These are phyloP conservation scores for Clonostachys chloroleuca DNA, from an alignment of 2,329 filamentous ascomycete species.

Conservation along the genomic window DNA sequence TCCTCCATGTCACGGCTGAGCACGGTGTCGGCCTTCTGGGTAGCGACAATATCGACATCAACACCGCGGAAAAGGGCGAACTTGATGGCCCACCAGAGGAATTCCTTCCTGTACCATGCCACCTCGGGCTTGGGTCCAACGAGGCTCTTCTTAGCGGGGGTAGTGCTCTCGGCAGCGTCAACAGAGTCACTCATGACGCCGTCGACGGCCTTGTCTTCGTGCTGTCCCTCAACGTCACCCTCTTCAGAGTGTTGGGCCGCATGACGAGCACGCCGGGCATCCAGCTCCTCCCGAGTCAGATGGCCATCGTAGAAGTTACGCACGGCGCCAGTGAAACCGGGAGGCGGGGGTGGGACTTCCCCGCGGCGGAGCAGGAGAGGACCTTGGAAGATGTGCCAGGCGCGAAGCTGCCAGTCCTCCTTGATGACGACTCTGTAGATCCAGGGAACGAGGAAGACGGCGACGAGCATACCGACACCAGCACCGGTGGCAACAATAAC, in stretches of 20 bases:
- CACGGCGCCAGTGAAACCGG: slow-evolving; percentile 31
- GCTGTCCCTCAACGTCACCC: slow-evolving; percentile 15
- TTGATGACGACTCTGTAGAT: slow-evolving; percentile 53
- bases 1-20: slow-evolving; percentile 34
- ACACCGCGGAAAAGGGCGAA: slow-evolving; percentile 38
- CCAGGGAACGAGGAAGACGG: slow-evolving; percentile 53
- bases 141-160: slow-evolving; percentile 19
- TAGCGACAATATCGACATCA: slow-evolving; percentile 39
- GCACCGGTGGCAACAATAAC: slow-evolving; percentile 49
- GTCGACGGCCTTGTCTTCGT: slow-evolving; percentile 17
- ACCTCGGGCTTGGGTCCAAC: slow-evolving; percentile 16
- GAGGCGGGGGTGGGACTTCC: slow-evolving; percentile 33
- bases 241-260: slow-evolving; percentile 5
- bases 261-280: slow-evolving; percentile 25
- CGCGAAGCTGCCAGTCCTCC: slow-evolving; percentile 56
- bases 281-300: slow-evolving; percentile 47
- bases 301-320: slow-evolving; percentile 54
- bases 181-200: slow-evolving; percentile 4
- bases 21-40: slow-evolving; percentile 39
- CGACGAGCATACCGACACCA: slow-evolving; percentile 41
- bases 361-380: slow-evolving; percentile 44
- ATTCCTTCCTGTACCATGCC: slow-evolving; percentile 32
- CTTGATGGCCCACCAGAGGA: slow-evolving; percentile 33
- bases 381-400: slow-evolving; percentile 48
- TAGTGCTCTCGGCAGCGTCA: slow-evolving; percentile 21